Evolutionary conservation across 257 asterid species (phyloP).

Genomic region (Cordia subcordata): DNA sequence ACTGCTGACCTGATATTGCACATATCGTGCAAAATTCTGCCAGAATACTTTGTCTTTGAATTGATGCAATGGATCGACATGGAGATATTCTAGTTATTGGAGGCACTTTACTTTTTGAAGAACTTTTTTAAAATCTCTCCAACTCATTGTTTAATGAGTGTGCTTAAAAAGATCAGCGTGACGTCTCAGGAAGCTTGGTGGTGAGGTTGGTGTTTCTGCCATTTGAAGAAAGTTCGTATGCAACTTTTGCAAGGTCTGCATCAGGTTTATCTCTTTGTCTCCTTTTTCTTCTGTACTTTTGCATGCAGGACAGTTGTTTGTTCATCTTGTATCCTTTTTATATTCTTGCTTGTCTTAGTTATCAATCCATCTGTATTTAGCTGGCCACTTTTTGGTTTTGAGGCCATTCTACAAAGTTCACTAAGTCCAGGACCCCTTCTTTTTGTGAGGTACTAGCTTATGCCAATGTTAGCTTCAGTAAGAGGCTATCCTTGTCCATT

Average conservation of each 20-base stretch:
- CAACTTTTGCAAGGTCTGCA: constrained; percentile 95
- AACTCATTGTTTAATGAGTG: constrained; percentile 12
- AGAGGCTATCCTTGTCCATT: too few relatives aligned
- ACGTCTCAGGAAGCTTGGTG: constrained; percentile 88
- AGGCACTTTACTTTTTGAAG: constrained; percentile 7
- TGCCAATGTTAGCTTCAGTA: too few relatives aligned
- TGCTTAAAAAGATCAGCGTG: constrained; percentile 19
- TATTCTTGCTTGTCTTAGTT: background rate
- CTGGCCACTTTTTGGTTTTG: background rate
- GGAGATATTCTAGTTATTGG: constrained; percentile 9
- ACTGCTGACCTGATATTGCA: background rate
- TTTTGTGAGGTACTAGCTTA: too few relatives aligned
- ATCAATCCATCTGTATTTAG: background rate
- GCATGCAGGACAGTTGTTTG: constrained; percentile 7
- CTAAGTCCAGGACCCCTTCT: too few relatives aligned
- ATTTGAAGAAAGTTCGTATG: constrained; percentile 91
- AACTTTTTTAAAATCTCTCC: background rate
- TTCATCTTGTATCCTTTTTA: background rate
- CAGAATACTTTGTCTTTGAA: constrained; percentile 5
- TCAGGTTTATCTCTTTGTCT: constrained; percentile 74
- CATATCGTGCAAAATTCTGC: constrained; percentile 1
- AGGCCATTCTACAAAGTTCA: background rate
- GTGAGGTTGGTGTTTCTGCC: constrained; percentile 96
- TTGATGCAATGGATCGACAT: constrained; percentile 9
- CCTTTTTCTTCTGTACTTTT: constrained; percentile 11